A percentile compares a stretch with the other conserved stretches of the same genome.
Conservation (phyloP, 2,329 filamentous ascomycete species). For the Atkinsonella texensis region DNA sequence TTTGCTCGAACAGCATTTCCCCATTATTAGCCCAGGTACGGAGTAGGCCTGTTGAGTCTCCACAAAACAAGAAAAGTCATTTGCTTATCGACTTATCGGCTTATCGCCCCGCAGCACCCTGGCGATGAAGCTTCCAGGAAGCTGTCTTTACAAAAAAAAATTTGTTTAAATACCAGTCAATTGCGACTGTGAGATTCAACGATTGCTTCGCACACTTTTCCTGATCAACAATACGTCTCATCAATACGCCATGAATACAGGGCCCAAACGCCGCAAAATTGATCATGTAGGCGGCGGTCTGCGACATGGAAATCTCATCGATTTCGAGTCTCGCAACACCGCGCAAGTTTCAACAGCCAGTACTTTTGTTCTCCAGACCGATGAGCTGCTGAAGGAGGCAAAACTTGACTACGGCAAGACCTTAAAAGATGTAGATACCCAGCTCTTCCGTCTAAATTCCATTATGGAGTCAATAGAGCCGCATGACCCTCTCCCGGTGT, state of each 20-base stretch:
- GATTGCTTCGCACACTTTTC: background rate
- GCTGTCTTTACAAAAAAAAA: slow-evolving; percentile 6
- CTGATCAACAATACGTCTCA: background rate
- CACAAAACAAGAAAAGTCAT: background rate
- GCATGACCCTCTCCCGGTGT: slow-evolving; percentile 38
- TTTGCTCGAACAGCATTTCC: no score
- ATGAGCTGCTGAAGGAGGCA: slow-evolving; percentile 45
- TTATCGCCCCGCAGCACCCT: slow-evolving; percentile 15
- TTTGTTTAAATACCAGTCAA: background rate
- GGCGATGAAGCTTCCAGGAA: slow-evolving; percentile 7
- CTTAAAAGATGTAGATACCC: slow-evolving; percentile 35
- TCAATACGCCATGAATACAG: slow-evolving; percentile 28
- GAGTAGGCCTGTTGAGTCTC: background rate
- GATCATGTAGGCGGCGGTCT: slow-evolving; percentile 25
- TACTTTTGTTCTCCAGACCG: slow-evolving; percentile 46
- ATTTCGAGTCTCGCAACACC: slow-evolving; percentile 28
- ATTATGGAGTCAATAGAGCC: slow-evolving; percentile 37
- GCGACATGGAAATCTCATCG: slow-evolving; percentile 24
- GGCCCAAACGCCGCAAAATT: slow-evolving; percentile 37
- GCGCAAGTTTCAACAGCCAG: slow-evolving; percentile 34
- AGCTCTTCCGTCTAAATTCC: slow-evolving; percentile 40
- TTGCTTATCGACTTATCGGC: slow-evolving; percentile 11
- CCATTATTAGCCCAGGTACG: no score
- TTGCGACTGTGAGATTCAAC: background rate
- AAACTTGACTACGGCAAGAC: slow-evolving; percentile 38